A percentile compares a stretch with the other conserved stretches of the same genome.
These are phyloP conservation scores for Boletus subcaerulescens DNA, from an alignment of 768 basidiomycete genomes.

Conservation along the genomic window DNA sequence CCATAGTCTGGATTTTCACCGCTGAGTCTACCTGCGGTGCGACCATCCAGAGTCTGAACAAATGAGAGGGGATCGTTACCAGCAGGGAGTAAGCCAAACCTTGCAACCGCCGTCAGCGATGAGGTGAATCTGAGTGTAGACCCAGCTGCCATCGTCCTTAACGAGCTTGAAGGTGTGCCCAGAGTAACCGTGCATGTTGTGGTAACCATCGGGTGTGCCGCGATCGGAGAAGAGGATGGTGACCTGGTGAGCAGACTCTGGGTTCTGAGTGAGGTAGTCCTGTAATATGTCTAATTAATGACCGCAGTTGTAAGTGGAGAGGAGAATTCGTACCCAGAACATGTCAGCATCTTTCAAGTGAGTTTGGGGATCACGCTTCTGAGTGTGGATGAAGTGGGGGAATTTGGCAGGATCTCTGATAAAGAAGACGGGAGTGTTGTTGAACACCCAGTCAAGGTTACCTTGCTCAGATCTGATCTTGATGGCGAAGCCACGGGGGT, in stretches of 20 bases:
- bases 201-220: constrained; percentile 87
- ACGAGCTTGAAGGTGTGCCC: constrained; percentile 90
- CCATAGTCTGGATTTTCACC: constrained; percentile 86
- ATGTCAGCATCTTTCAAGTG: constrained; percentile 85
- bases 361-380: constrained; percentile 89
- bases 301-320: background rate
- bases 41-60: constrained; percentile 64
- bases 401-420: constrained; percentile 86
- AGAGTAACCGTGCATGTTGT: constrained; percentile 88
- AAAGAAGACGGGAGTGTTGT: constrained; percentile 92
- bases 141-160: constrained; percentile 79
- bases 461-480: constrained; percentile 90
- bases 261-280: constrained; percentile 88
- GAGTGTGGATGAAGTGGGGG: constrained; percentile 93
- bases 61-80: background rate
- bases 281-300: constrained; percentile 29
- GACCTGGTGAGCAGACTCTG: constrained; percentile 85
- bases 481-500: constrained; percentile 90
- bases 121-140: constrained; percentile 86
- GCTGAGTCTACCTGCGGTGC: constrained; percentile 60
- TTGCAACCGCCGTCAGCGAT: constrained; percentile 79
- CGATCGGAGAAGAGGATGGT: constrained; percentile 95
- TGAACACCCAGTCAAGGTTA: constrained; percentile 90
- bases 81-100: constrained; percentile 35
- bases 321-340: constrained; percentile 61